These are phyloP conservation scores for Albatrellus ellisii DNA, from an alignment of 768 basidiomycete genomes.

Conservation along the genomic window DNA sequence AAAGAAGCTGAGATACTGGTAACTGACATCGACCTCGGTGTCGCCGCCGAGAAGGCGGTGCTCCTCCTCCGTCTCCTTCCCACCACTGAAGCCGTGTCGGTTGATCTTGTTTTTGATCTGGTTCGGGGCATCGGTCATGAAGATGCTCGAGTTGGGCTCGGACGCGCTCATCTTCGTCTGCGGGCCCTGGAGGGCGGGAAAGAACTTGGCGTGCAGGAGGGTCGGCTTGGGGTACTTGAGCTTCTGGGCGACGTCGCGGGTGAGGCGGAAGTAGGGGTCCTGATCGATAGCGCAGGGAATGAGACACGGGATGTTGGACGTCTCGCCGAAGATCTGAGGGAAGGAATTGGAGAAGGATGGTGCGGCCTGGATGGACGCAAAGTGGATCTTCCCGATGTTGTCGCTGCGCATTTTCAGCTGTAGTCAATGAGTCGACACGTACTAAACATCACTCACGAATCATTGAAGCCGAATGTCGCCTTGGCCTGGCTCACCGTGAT, in stretches of 20 bases:
- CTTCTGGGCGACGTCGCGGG: conserved; percentile 87
- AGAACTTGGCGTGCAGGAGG: conserved; percentile 91
- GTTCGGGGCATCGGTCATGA: conserved; percentile 84
- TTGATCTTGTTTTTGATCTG: conserved; percentile 99
- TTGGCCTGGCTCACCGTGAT: conserved; percentile 91
- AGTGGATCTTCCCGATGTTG: conserved; percentile 97
- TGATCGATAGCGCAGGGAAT: conserved; percentile 99
- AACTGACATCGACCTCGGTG: conserved; percentile 90
- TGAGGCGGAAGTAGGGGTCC: conserved; percentile 94
- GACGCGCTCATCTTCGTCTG: conserved; percentile 99
- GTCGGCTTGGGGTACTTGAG: conserved; percentile 94
- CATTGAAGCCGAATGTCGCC: conserved; percentile 92
- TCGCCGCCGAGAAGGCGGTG: conserved; percentile 82
- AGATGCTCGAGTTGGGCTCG: conserved; percentile 85
- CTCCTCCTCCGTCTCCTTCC: conserved; percentile 91
- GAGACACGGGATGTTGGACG: conserved; percentile 75
- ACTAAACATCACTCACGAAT: conserved; percentile 52
- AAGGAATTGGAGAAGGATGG: conserved; percentile 98
- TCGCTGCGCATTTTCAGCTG: conserved; percentile 38
- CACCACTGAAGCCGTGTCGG: conserved; percentile 91
- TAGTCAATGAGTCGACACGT: neutral
- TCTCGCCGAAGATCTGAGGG: conserved; percentile 88
- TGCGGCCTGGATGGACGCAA: conserved; percentile 88
- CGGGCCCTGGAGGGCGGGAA: conserved; percentile 94
- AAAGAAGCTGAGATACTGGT: conserved; percentile 93